Conservation (phyloP, 805 yeast genomes). For the Candida ovalis region DNA sequence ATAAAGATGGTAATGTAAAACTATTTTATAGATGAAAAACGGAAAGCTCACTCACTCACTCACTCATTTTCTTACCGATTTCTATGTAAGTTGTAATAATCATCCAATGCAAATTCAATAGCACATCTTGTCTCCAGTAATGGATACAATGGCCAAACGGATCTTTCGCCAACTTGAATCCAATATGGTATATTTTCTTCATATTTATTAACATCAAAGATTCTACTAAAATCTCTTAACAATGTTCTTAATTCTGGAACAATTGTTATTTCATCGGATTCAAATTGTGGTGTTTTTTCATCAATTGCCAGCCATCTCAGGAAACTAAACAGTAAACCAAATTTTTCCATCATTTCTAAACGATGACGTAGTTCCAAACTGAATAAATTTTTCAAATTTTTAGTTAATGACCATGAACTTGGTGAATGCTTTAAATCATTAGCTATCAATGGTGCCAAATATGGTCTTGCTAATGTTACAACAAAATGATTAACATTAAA, state of each 20-base stretch:
- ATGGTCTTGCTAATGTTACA: conserved; percentile 89
- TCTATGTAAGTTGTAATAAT: conserved; percentile 45
- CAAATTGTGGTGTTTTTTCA: conserved; percentile 76
- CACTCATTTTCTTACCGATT: conserved; percentile 9
- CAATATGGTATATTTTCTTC: conserved; percentile 79
- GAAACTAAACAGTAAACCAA: conserved; percentile 69
- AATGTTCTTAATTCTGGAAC: conserved; percentile 82
- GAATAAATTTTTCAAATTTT: conserved; percentile 43
- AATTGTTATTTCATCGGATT: conserved; percentile 77
- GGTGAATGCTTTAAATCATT: conserved; percentile 71
- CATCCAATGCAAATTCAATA: conserved; percentile 85
- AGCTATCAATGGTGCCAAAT: conserved; percentile 82
- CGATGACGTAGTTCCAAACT: conserved; percentile 84
- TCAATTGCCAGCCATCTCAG: conserved; percentile 78
- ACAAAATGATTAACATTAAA: conserved; percentile 94
- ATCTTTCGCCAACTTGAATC: conserved; percentile 85
- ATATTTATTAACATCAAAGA: conserved; percentile 71
- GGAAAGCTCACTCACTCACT: too few species aligned
- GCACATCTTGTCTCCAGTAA: conserved; percentile 83
- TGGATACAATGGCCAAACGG: conserved; percentile 90
- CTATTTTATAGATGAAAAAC: conserved; percentile 38
- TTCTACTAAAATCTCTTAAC: conserved; percentile 65
- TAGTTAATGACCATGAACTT: conserved; percentile 32
- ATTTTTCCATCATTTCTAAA: conserved; percentile 69
- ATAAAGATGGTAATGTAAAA: conserved; percentile 49